Percentiles rank a stretch among this genome's conserved stretches.
Conservation (phyloP, 257 asterid genomes). For the Petrea volubilis region DNA sequence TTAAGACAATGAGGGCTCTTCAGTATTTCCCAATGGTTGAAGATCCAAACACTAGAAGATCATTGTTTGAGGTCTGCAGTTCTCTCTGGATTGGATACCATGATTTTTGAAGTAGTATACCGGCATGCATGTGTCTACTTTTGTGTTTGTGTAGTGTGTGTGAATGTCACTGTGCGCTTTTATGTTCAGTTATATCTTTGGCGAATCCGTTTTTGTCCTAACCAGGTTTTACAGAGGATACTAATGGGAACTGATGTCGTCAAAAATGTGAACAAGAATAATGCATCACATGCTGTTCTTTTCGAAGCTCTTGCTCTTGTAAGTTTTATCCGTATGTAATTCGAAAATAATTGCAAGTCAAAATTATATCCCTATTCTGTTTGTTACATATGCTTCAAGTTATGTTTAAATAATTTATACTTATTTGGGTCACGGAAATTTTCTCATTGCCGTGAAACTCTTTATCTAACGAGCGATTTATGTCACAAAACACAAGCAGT, state of each 20-base stretch:
- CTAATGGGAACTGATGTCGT: constrained; percentile 99
- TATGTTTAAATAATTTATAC: background rate
- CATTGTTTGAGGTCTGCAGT: constrained; percentile 72
- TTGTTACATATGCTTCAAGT: background rate
- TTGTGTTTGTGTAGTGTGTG: background rate
- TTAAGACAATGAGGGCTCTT: constrained; percentile 88
- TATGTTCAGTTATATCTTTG: background rate
- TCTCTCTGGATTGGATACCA: constrained; percentile 9
- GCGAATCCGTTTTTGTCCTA: background rate
- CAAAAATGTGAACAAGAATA: constrained; percentile 98
- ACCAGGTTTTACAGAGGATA: constrained; percentile 93
- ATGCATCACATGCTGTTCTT: constrained; percentile 99
- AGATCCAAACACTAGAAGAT: constrained; percentile 82
- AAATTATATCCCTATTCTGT: background rate
- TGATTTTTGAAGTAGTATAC: background rate
- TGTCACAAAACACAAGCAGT: background rate
- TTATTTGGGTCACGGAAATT: background rate
- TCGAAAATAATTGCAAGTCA: background rate
- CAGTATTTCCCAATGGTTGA: constrained; percentile 84
- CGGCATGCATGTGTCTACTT: background rate
- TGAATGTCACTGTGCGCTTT: background rate
- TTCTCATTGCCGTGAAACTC: background rate
- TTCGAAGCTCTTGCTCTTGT: constrained; percentile 99
- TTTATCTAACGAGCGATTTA: background rate
- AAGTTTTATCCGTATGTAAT: constrained; percentile 29